Evolutionary conservation across 1,284 basidiomycete species (phyloP).

Genomic region (Puccinia hordei): DNA sequence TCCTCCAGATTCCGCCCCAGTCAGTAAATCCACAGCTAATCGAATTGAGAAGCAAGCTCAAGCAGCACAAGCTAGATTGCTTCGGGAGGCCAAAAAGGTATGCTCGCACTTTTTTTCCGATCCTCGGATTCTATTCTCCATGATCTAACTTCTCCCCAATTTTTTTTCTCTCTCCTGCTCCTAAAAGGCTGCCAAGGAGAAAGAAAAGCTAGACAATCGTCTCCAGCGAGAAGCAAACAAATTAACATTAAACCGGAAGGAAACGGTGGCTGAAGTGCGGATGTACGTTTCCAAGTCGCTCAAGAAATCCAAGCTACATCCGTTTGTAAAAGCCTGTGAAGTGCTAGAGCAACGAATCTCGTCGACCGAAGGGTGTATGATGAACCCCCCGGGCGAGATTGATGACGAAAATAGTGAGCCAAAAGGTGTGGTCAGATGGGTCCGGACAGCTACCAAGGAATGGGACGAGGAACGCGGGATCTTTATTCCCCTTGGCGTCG

Average conservation of each 20-base stretch:
- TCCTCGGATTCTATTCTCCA: background rate
- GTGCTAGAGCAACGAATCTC: slow-evolving; percentile 19
- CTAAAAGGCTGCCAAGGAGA: slow-evolving; percentile 26
- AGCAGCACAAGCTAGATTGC: slow-evolving; percentile 23
- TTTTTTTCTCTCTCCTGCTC: background rate
- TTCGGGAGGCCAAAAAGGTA: slow-evolving; percentile 43
- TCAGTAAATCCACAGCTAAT: background rate
- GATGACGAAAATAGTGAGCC: slow-evolving; percentile 18
- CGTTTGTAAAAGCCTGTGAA: slow-evolving; percentile 24
- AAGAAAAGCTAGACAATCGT: slow-evolving; percentile 13
- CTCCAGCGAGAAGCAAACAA: slow-evolving; percentile 33
- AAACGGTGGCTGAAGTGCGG: slow-evolving; percentile 28
- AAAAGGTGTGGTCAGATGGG: slow-evolving; percentile 23
- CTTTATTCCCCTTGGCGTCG: slow-evolving; percentile 6
- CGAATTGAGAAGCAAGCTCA: slow-evolving; percentile 31
- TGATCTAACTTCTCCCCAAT: background rate
- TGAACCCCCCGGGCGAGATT: slow-evolving; percentile 1
- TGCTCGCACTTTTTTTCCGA: background rate
- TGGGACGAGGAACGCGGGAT: slow-evolving; percentile 28
- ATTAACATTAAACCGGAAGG: slow-evolving; percentile 22
- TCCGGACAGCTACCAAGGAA: slow-evolving; percentile 21
- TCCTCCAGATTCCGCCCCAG: background rate
- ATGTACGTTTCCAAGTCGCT: slow-evolving; percentile 25
- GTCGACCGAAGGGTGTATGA: slow-evolving; percentile 11
- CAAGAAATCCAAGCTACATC: slow-evolving; percentile 17